These are phyloP conservation scores for Rhizopogon salebrosus DNA, from an alignment of 768 basidiomycete genomes.

Conservation along the genomic window DNA sequence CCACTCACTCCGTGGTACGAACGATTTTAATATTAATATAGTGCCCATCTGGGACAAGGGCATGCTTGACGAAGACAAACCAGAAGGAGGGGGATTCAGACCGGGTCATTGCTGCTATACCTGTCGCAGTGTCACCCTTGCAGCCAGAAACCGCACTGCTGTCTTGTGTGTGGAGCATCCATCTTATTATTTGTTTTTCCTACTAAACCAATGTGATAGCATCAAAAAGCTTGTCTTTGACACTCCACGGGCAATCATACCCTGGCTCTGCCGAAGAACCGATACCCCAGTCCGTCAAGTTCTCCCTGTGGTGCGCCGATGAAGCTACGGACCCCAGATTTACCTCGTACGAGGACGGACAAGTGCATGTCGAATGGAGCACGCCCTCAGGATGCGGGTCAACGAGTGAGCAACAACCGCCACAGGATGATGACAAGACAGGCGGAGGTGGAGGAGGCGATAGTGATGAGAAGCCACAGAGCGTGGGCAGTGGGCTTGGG, in stretches of 20 bases:
- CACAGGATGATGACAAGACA: constrained; percentile 20
- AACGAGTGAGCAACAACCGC: constrained; percentile 13
- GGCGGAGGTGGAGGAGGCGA: constrained; percentile 10
- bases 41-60: constrained; percentile 67
- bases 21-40: constrained; percentile 24
- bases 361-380: constrained; percentile 57
- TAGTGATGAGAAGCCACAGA: constrained; percentile 28
- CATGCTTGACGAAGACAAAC: constrained; percentile 69
- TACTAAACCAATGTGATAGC: constrained; percentile 32
- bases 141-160: constrained; percentile 21
- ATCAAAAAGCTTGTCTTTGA: constrained; percentile 48
- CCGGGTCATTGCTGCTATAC: constrained; percentile 69
- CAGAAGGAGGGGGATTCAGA: constrained; percentile 48
- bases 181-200: constrained; percentile 8
- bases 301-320: constrained; percentile 56
- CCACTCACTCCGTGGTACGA: background rate
- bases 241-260: constrained; percentile 57
- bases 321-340: constrained; percentile 44
- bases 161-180: constrained; percentile 32
- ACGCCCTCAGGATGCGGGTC: constrained; percentile 53
- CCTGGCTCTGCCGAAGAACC: constrained; percentile 42
- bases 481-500: constrained; percentile 70
- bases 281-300: constrained; percentile 50
- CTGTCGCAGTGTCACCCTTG: constrained; percentile 47
- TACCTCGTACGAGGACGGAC: constrained; percentile 53